Evolutionary conservation across 2,329 filamentous ascomycete genomes (phyloP).

Genomic region (Sporothrix luriei): DNA sequence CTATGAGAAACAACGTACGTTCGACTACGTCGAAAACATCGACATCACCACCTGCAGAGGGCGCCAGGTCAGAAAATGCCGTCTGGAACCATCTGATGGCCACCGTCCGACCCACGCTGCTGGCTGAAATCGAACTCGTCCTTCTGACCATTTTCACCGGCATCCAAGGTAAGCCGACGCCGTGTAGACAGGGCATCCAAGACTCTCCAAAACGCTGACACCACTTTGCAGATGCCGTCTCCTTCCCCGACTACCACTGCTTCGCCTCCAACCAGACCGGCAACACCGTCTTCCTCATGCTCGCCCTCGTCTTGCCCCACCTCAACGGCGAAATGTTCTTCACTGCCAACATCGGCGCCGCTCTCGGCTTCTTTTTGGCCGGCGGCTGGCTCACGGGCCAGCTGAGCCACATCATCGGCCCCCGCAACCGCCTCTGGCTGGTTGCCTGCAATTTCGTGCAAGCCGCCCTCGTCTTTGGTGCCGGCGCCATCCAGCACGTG

Average conservation of each 20-base stretch:
- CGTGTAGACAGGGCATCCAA: not conserved
- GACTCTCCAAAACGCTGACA: not conserved
- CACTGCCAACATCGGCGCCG: conserved; percentile 57
- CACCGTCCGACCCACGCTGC: conserved; percentile 45
- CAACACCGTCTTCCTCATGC: conserved; percentile 62
- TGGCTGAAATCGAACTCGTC: conserved; percentile 52
- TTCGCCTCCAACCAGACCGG: conserved; percentile 68
- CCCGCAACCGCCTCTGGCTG: conserved; percentile 57
- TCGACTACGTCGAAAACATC: not conserved
- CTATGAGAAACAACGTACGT: not conserved
- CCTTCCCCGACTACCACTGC: conserved; percentile 63
- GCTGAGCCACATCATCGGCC: conserved; percentile 55
- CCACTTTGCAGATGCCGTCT: conserved; percentile 48
- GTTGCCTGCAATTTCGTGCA: conserved; percentile 59
- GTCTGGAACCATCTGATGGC: conserved; percentile 41
- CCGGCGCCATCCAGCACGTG: conserved; percentile 53
- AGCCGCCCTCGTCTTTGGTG: conserved; percentile 56
- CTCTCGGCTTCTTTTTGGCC: conserved; percentile 58
- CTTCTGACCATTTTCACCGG: conserved; percentile 56
- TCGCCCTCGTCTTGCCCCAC: conserved; percentile 55
- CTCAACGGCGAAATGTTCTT: conserved; percentile 54
- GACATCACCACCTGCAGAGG: not conserved
- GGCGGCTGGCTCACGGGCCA: conserved; percentile 61
- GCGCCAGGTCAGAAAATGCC: not conserved
- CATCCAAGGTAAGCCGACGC: conserved; percentile 48